Conservation (phyloP, 495 filamentous ascomycete genomes). For the Talaromyces nanjingensis region DNA sequence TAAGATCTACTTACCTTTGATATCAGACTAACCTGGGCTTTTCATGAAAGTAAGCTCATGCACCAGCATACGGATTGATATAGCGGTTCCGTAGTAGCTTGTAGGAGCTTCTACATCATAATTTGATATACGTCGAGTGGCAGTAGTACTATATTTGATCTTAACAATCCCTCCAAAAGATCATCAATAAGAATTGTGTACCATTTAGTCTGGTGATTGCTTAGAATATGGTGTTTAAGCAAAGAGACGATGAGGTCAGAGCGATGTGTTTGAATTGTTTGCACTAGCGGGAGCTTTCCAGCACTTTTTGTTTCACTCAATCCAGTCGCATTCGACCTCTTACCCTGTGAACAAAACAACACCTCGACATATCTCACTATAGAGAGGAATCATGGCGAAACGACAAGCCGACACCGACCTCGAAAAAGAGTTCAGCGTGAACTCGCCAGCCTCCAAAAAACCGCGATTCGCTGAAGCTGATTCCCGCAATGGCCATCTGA, state of each 20-base stretch:
- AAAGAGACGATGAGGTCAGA: not conserved
- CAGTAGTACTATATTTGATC: not conserved
- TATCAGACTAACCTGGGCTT: too few species aligned
- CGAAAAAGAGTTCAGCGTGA: conserved; percentile 51
- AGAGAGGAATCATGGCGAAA: conserved; percentile 54
- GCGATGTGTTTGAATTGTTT: conserved; percentile 36
- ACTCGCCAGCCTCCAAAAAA: conserved; percentile 73
- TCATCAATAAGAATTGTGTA: not conserved
- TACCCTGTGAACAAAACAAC: conserved; percentile 13
- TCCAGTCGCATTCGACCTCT: not conserved
- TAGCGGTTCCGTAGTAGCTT: too few species aligned
- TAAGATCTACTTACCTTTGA: not conserved
- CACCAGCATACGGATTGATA: not conserved
- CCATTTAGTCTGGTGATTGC: not conserved
- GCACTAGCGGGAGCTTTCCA: conserved; percentile 17
- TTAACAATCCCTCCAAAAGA: not conserved
- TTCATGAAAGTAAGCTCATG: not conserved
- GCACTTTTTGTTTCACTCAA: conserved; percentile 11
- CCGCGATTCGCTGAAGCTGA: conserved; percentile 55
- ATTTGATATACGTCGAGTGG: too few species aligned
- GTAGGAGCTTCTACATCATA: too few species aligned
- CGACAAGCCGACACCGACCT: conserved; percentile 69
- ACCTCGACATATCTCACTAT: conserved; percentile 8
- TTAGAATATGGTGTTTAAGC: not conserved
- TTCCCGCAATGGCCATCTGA: conserved; percentile 24